Conservation (phyloP, 805 yeast genomes). For the Zygotorulaspora chibaensis region DNA sequence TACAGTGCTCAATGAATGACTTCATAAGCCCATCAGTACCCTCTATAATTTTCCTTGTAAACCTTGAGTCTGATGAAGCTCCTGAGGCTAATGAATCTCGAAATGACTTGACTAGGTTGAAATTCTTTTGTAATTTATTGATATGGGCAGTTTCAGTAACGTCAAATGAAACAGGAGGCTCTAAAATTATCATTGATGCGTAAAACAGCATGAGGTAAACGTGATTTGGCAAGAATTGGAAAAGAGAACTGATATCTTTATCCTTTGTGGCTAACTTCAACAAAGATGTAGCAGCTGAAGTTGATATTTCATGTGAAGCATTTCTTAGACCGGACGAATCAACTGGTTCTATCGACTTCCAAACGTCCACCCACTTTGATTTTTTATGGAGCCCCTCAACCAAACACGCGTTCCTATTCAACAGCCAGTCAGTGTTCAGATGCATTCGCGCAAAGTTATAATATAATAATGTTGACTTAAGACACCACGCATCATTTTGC, state of each 20-base stretch:
- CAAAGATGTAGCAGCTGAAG: constrained; percentile 60
- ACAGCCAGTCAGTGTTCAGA: constrained; percentile 42
- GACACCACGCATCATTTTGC: constrained; percentile 53
- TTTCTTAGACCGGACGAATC: constrained; percentile 4
- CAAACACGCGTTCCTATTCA: constrained; percentile 12
- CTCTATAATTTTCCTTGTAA: constrained; percentile 43
- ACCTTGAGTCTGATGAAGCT: constrained; percentile 49
- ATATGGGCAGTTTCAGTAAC: constrained; percentile 25
- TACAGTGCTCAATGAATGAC: constrained; percentile 14
- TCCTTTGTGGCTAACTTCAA: constrained; percentile 56
- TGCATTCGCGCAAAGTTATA: constrained; percentile 75
- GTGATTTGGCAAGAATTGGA: constrained; percentile 66
- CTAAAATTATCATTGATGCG: constrained; percentile 53
- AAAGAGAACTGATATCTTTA: constrained; percentile 50
- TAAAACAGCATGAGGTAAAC: constrained; percentile 68
- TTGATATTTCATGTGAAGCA: constrained; percentile 43
- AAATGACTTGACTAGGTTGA: constrained; percentile 43
- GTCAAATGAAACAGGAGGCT: constrained; percentile 39
- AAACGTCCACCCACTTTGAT: constrained; percentile 11
- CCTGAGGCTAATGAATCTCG: constrained; percentile 42
- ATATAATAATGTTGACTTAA: constrained; percentile 64
- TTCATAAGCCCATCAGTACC: constrained; percentile 24
- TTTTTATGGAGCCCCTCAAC: not conserved
- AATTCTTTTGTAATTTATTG: constrained; percentile 35
- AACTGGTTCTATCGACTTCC: constrained; percentile 6